Percentiles rank a stretch among this genome's conserved stretches.
These are phyloP conservation scores for Cicer chorassanicum DNA, from an alignment of 306 rosid genomes.

Conservation along the genomic window DNA sequence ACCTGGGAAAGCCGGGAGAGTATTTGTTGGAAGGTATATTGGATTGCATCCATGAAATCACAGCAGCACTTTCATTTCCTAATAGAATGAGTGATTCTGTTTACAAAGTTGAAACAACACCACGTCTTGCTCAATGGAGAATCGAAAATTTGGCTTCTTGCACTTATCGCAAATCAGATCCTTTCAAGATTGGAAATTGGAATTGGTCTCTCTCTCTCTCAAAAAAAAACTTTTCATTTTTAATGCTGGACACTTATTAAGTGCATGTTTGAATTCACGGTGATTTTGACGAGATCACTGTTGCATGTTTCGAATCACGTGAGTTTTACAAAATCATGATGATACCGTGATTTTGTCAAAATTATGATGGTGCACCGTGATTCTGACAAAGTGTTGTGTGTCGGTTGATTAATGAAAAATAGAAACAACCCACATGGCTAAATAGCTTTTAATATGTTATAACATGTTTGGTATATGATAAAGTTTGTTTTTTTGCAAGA, in stretches of 20 bases:
- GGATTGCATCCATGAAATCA: conserved; percentile 96
- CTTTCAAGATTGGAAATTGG: conserved; percentile 97
- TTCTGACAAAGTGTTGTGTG: neutral
- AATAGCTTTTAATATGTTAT: conserved; percentile 26
- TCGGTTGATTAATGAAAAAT: conserved; percentile 5
- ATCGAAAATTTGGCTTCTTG: conserved; percentile 92
- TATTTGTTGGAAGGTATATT: conserved; percentile 76
- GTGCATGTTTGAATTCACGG: neutral
- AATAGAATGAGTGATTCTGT: conserved; percentile 94
- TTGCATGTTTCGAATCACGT: neutral
- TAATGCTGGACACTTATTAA: neutral
- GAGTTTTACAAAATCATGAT: neutral
- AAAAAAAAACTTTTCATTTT: conserved; percentile 6
- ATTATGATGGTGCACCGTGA: neutral
- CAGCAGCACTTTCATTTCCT: conserved; percentile 74
- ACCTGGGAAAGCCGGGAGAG: conserved; percentile 98
- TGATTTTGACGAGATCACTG: neutral
- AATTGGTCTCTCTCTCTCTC: conserved; percentile 62
- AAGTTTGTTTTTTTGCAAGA: conserved; percentile 5
- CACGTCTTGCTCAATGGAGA: conserved; percentile 98
- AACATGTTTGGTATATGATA: conserved; percentile 15
- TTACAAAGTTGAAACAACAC: conserved; percentile 84
- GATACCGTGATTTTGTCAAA: too few species aligned
- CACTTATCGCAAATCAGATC: conserved; percentile 95
- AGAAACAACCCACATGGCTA: conserved; percentile 35